These are phyloP conservation scores for Chrysopogon serrulatus DNA, from an alignment of 176 grass and related monocot genomes.

Conservation along the genomic window DNA sequence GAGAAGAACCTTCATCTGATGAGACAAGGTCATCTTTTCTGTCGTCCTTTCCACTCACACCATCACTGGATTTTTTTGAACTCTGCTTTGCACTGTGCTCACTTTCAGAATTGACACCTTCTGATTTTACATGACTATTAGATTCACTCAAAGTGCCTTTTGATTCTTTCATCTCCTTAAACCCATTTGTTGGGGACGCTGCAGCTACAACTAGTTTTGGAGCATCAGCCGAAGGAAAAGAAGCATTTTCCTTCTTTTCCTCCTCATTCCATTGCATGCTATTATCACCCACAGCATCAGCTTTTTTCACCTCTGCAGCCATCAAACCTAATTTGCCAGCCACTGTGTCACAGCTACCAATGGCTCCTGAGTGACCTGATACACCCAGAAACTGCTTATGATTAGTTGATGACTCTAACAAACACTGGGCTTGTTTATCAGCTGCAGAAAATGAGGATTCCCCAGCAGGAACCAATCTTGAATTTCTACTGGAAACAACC, in stretches of 20 bases:
- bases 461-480: background rate
- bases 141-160: constrained; percentile 49
- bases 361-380: background rate
- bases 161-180: constrained; percentile 23
- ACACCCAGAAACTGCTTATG: constrained; percentile 1
- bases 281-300: constrained; percentile 6
- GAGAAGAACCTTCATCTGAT: constrained; percentile 44
- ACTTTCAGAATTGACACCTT: constrained; percentile 1
- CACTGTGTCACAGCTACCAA: constrained; percentile 1
- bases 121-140: constrained; percentile 18
- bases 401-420: constrained; percentile 19
- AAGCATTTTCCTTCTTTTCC: constrained; percentile 25
- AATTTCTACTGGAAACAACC: constrained; percentile 5
- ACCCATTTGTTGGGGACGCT: background rate
- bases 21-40: constrained; percentile 32
- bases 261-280: background rate
- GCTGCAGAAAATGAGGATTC: constrained; percentile 19
- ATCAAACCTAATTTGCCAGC: constrained; percentile 22
- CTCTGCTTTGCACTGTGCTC: constrained; percentile 18
- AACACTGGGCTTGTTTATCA: constrained; percentile 25
- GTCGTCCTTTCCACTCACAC: constrained; percentile 11
- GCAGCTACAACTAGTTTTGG: constrained; percentile 17
- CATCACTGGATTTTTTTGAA: constrained; percentile 35
- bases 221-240: background rate
- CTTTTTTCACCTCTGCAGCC: constrained; percentile 2